Evolutionary conservation across 2,329 filamentous ascomycete genomes (phyloP), one percentile per base, ranked within the genome.

Genomic region (Sporothrix euskadiensis): DNA sequence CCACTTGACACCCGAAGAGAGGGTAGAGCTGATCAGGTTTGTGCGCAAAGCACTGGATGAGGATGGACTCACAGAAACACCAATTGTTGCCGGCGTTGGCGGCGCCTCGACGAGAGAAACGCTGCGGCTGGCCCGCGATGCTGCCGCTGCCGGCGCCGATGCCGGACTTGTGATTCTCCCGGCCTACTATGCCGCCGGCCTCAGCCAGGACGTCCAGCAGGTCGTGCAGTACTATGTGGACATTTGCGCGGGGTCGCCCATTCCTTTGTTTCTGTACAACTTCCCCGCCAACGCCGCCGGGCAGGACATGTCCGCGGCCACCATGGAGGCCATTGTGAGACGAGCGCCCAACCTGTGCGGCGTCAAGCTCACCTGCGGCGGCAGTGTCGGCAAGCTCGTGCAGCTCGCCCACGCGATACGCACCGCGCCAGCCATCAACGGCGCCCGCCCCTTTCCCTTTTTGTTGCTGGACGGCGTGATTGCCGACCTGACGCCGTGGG

Each of bases 151-250:
- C 4, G 56, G 56, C 26, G 56, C 56, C 3, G 56, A 59, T 59
- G 56, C 56, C 10, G 56, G 56, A 9, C 56, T 59, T 1, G 56
- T 35, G 26, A 59, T 59, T 16, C 26, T 59, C 7, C 56, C 56
- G 1, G 56, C n/a, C 9, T 59, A 59, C 56, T 59, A 59, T 35
- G 56, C 56, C 6, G 56, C 56, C 56, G 26, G 56, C 56, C 56
- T 59, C 30, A 32, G 35, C 9, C 26, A 30, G 19, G 56, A 59
- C 10, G 22, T 59, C 5, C 26, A 59, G 56, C 56, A 59, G 56
- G 56, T 59, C 56, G 12, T 59, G 9, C 56, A 59, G 56, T 59
- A 59, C 56, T 59, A 59, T 35, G 26, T 59, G 14, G 56, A 59
- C 6, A 59, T 59, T 14, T 16, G 26, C 8, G 56, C 16, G 19